Base-by-base conservation (phyloP, 805 yeast genomes). In the Candida cerambycidarum region DNA sequence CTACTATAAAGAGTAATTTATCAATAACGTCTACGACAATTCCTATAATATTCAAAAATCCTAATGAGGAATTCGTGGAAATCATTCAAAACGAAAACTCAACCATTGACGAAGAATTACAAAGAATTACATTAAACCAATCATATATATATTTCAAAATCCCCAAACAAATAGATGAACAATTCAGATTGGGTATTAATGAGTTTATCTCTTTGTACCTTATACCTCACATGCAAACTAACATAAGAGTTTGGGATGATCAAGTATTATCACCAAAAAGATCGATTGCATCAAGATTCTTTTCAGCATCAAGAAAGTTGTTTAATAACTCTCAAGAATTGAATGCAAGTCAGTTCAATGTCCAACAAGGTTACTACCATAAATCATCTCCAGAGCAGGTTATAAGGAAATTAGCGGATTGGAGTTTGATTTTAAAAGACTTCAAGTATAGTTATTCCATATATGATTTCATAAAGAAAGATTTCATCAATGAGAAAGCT, bases 341-440 rank as follows among this genome's bases (percentile, higher is more conserved):
- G 8, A 42, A 32, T 27, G 44, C 64, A 39, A 35, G 24, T 13
- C 43, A 61, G 2, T 87, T 75, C 61, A 78, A 77, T 55, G 50
- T 67, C 4, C 66, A 63, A 3, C 79, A 72, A 32, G 83, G 82
- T 16, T 79, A 70, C 51, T 89, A 89, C 56, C 63, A 76, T 32
- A 77, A 79, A 9, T 69, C 76, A 2, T 70, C 89, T 0, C 75
- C 82, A 1, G 97, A 89, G 53, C 85, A 87, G 57, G 72, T 79
- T 32, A 72, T 89, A 19, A 71, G 98, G 39, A 84, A 85, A 56
- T 67, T 92, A 19, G 98, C 95, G 0, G 99, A 93, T 60, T 88
- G 95, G 88, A 81, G 89, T 5, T 80, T 92, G 55, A 87, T 93
- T 81, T 64, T 90, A n/a, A 78, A 89, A 28, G 97, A 93, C 65